These are phyloP conservation scores for Takashimella koratensis DNA, from an alignment of 1,284 basidiomycete genomes.

Conservation along the genomic window DNA sequence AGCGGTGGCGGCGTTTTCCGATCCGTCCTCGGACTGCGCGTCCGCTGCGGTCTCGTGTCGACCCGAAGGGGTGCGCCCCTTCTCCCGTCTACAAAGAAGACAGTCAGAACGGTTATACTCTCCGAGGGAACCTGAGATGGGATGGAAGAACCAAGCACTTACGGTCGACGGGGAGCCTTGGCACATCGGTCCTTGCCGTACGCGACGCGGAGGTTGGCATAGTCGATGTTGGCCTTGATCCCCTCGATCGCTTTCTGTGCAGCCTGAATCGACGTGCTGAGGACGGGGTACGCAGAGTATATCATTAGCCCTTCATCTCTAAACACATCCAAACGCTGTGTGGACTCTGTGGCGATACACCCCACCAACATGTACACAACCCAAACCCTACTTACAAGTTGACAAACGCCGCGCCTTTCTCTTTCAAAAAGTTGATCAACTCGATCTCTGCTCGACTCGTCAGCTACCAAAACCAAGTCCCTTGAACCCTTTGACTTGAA, in stretches of 20 bases:
- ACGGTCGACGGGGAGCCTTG: constrained; percentile 32
- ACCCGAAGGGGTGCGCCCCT: constrained; percentile 5
- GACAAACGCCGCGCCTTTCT: constrained; percentile 94
- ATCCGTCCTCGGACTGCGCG: neutral
- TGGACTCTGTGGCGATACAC: too few relatives aligned
- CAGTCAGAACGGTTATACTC: too few relatives aligned
- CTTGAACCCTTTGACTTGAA: too few relatives aligned
- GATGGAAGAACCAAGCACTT: too few relatives aligned
- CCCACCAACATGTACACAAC: too few relatives aligned
- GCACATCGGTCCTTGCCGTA: constrained; percentile 95
- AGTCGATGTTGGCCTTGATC: constrained; percentile 76
- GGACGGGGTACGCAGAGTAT: constrained; percentile 3
- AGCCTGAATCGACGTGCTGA: constrained; percentile 72
- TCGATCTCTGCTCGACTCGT: constrained; percentile 65
- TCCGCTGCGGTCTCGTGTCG: neutral
- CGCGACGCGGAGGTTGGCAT: constrained; percentile 73
- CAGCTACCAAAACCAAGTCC: constrained; percentile 6
- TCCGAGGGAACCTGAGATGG: too few relatives aligned
- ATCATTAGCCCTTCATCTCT: constrained; percentile 4
- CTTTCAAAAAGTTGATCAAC: constrained; percentile 88
- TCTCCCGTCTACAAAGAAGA: neutral
- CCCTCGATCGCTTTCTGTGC: constrained; percentile 94
- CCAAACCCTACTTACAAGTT: constrained; percentile 71
- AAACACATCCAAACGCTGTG: too few relatives aligned
- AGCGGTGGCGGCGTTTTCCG: neutral